phyloP scores from a whole-genome alignment of 192 early-diverging fungal genomes.

The Entophlyctis luteolus region DNA sequence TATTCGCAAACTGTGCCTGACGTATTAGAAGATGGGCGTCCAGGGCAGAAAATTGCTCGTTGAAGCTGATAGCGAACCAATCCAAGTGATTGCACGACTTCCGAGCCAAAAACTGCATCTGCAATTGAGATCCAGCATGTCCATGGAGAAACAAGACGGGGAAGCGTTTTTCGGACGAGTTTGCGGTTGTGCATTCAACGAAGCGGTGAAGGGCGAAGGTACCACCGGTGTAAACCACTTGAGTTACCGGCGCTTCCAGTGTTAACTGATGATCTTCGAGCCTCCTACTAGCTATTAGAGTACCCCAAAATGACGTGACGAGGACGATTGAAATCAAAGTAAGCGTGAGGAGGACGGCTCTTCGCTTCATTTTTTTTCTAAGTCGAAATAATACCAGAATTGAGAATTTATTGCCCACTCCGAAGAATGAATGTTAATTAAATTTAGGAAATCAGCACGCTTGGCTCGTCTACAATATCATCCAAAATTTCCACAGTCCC shows the following conservation, averaged over 20 bases:
- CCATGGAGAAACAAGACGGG: slow-evolving; percentile 89
- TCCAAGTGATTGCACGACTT: slow-evolving; percentile 40
- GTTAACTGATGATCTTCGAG: too few relatives aligned
- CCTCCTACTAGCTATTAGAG: too few relatives aligned
- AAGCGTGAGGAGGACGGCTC: too few relatives aligned
- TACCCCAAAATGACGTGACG: too few relatives aligned
- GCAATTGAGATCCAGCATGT: slow-evolving; percentile 88
- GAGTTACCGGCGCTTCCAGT: too few relatives aligned
- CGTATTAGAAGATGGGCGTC: slow-evolving; percentile 75
- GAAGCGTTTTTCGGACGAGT: neutral
- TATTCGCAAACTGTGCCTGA: slow-evolving; percentile 69
- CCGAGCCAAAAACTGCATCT: slow-evolving; percentile 81
- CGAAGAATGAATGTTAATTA: too few relatives aligned
- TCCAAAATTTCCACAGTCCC: neutral
- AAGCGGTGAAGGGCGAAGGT: too few relatives aligned
- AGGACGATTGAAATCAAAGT: too few relatives aligned
- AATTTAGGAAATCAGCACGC: neutral
- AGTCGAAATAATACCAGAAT: too few relatives aligned
- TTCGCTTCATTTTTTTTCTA: too few relatives aligned
- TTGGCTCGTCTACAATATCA: neutral
- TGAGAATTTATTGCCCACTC: too few relatives aligned
- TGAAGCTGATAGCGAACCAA: slow-evolving; percentile 61
- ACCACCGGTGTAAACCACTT: too few relatives aligned
- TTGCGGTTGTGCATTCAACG: neutral
- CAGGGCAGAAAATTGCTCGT: slow-evolving; percentile 90